These are phyloP conservation scores for Pouteria glomerata DNA, from an alignment of 148 eudicot species.

Conservation along the genomic window DNA sequence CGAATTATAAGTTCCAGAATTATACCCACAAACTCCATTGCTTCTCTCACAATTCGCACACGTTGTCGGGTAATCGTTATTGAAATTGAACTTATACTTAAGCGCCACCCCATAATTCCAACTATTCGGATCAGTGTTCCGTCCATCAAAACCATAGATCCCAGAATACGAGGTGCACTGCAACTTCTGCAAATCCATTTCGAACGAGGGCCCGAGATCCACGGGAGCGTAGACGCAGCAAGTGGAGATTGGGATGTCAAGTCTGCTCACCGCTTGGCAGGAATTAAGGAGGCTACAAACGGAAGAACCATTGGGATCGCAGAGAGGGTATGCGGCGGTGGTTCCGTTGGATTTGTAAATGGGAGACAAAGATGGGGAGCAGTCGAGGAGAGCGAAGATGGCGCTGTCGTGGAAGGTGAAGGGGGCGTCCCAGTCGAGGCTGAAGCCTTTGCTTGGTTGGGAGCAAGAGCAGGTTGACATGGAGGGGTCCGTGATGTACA, in stretches of 20 bases:
- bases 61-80: constrained; percentile 53
- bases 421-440: constrained; percentile 87
- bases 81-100: constrained; percentile 67
- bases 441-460: constrained; percentile 68
- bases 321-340: constrained; percentile 40
- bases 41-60: constrained; percentile 75
- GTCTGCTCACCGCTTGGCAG: constrained; percentile 68
- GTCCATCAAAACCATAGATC: constrained; percentile 54
- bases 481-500: constrained; percentile 67
- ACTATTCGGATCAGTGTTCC: constrained; percentile 36
- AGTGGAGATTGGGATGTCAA: constrained; percentile 44
- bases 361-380: constrained; percentile 48
- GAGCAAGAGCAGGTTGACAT: constrained; percentile 78
- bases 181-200: constrained; percentile 69
- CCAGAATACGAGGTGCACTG: constrained; percentile 71
- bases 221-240: constrained; percentile 90
- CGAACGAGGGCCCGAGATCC: constrained; percentile 82
- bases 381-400: constrained; percentile 70
- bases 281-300: constrained; percentile 64
- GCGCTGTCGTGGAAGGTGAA: constrained; percentile 57
- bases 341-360: constrained; percentile 35
- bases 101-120: constrained; percentile 83
- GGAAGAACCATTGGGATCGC: constrained; percentile 49
- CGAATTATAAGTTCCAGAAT: constrained; percentile 28
- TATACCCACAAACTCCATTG: constrained; percentile 76